Conservation (phyloP, 2,329 filamentous ascomycete genomes). For the Cladorrhinum sp. region DNA sequence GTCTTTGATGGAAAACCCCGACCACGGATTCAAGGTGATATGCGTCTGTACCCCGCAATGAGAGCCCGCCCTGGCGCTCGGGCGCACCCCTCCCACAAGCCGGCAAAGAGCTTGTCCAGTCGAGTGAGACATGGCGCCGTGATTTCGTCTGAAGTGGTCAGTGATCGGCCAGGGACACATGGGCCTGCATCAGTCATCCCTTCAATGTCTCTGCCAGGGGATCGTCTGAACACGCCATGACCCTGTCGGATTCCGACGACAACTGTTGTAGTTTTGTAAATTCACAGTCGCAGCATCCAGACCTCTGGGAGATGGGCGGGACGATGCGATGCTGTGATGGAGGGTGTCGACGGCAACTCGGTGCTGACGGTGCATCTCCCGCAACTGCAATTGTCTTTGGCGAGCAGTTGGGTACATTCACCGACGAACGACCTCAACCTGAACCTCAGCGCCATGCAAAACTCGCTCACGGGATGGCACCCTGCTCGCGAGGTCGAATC, state of each 20-base stretch:
- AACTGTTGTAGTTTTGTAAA: background rate
- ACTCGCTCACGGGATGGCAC: constrained; percentile 29
- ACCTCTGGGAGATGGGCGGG: constrained; percentile 7
- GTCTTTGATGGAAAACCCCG: constrained; percentile 1
- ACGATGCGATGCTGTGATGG: background rate
- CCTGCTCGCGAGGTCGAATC: constrained; percentile 26
- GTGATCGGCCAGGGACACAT: background rate
- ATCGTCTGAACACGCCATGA: constrained; percentile 1
- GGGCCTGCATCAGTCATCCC: background rate
- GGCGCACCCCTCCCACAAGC: constrained; percentile 5
- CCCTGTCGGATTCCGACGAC: background rate
- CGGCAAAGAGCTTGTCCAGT: constrained; percentile 11
- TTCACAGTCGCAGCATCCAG: background rate
- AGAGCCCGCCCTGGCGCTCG: constrained; percentile 10
- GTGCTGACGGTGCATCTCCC: background rate
- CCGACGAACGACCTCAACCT: constrained; percentile 13
- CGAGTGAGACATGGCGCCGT: constrained; percentile 24
- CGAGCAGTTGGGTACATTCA: background rate
- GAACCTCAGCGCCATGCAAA: constrained; percentile 24
- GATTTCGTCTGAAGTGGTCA: constrained; percentile 4
- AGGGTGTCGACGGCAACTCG: background rate
- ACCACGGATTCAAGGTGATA: constrained; percentile 9
- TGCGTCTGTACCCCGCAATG: constrained; percentile 16
- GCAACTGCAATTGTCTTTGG: background rate
- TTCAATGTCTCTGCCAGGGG: constrained; percentile 6